Evolutionary conservation across 75 land plant genomes (phyloP).

Genomic region (Gnetum montanum): DNA sequence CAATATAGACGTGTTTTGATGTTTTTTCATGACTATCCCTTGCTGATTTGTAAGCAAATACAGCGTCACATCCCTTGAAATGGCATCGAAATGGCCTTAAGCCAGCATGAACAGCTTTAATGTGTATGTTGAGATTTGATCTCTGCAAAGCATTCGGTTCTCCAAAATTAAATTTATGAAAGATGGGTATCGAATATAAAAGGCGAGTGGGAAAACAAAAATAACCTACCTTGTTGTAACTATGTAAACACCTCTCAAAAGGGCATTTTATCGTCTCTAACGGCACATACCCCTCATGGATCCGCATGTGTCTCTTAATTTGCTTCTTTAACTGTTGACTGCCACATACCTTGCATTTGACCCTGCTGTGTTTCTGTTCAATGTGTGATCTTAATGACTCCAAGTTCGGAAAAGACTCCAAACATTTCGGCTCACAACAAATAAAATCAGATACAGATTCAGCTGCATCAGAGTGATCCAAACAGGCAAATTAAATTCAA

Average conservation of each 20-base stretch:
- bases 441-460: slow-evolving; percentile 27
- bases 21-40: slow-evolving; percentile 75
- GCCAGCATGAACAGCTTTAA: slow-evolving; percentile 51
- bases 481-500: neutral
- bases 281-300: slow-evolving; percentile 21
- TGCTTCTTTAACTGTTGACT: slow-evolving; percentile 50
- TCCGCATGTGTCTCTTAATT: slow-evolving; percentile 36
- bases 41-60: slow-evolving; percentile 55
- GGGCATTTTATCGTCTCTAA: slow-evolving; percentile 34
- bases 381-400: slow-evolving; percentile 43
- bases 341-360: slow-evolving; percentile 66
- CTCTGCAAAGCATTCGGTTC: slow-evolving; percentile 26
- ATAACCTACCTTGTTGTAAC: slow-evolving; percentile 47
- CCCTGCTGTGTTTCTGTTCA: slow-evolving; percentile 23
- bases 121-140: slow-evolving; percentile 65
- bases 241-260: slow-evolving; percentile 33
- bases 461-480: slow-evolving; percentile 15
- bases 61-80: slow-evolving; percentile 43
- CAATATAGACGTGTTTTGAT: slow-evolving; percentile 23
- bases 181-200: neutral
- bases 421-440: slow-evolving; percentile 59
- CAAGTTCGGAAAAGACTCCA: slow-evolving; percentile 37
- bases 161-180: neutral
- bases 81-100: slow-evolving; percentile 40
- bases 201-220: neutral